These are phyloP conservation scores for Rhodotorula sp. DNA, from an alignment of 1,284 basidiomycete genomes.

Conservation along the genomic window DNA sequence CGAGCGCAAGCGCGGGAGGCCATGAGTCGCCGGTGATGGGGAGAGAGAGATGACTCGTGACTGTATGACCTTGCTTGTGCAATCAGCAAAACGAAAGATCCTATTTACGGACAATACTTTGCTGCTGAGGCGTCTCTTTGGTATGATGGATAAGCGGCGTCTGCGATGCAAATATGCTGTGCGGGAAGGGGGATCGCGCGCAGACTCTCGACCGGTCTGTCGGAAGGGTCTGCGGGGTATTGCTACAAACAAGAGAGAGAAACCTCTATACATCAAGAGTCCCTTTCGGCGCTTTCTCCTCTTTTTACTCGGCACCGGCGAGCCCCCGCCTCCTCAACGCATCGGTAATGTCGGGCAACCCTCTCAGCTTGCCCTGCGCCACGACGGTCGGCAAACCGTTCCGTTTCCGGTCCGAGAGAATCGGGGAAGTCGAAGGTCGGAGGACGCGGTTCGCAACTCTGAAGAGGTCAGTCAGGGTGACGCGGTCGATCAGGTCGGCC, in stretches of 20 bases:
- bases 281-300: neutral
- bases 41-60: too few species aligned
- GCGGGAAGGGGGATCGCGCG: too few species aligned
- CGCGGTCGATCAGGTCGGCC: slow-evolving; percentile 81
- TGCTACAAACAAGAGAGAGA: neutral
- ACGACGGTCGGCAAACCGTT: slow-evolving; percentile 54
- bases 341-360: slow-evolving; percentile 46
- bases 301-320: slow-evolving; percentile 15
- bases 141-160: too few species aligned
- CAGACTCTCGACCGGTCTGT: too few species aligned
- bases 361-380: slow-evolving; percentile 49
- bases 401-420: slow-evolving; percentile 48
- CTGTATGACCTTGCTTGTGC: neutral
- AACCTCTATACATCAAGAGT: neutral
- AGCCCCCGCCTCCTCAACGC: slow-evolving; percentile 29
- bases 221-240: neutral
- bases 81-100: too few species aligned
- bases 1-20: slow-evolving; percentile 28
- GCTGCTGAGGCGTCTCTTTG: too few species aligned
- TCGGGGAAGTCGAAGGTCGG: slow-evolving; percentile 32
- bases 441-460: slow-evolving; percentile 73
- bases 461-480: slow-evolving; percentile 68
- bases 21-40: slow-evolving; percentile 19
- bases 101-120: too few species aligned
- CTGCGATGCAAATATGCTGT: too few species aligned